Evolutionary conservation across 2,329 filamentous ascomycete species (phyloP).

Genomic region (Boeremia lycopersici): DNA sequence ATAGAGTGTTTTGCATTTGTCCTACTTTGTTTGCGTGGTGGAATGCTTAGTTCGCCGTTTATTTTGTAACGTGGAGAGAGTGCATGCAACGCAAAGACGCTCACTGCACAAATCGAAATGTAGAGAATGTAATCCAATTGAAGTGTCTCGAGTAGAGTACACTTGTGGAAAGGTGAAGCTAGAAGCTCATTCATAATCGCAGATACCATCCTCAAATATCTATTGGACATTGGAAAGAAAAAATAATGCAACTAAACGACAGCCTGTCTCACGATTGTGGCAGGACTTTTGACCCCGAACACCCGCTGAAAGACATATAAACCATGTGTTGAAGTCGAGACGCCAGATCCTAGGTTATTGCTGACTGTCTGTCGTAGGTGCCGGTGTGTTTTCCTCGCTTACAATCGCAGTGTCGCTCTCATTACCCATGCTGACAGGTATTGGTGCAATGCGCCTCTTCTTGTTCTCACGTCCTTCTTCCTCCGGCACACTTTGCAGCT

Average conservation of each 20-base stretch:
- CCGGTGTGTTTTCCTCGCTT: constrained; percentile 39
- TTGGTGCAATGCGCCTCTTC: constrained; percentile 54
- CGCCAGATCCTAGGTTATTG: background rate
- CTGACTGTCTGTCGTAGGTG: background rate
- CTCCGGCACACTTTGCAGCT: constrained; percentile 46
- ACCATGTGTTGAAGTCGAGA: background rate
- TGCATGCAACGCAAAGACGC: background rate
- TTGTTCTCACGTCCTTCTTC: constrained; percentile 48
- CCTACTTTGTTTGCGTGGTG: no score
- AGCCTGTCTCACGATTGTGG: background rate
- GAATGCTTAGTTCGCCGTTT: no score
- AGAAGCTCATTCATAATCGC: background rate
- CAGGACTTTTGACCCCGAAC: background rate
- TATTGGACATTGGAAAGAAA: background rate
- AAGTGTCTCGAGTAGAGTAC: background rate
- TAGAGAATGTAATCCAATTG: background rate
- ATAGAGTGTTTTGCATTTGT: no score
- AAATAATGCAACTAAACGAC: background rate
- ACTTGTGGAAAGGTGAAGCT: background rate
- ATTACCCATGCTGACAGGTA: constrained; percentile 43
- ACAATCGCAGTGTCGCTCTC: constrained; percentile 36
- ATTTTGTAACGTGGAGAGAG: no score
- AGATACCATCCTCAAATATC: background rate
- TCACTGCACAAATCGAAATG: background rate
- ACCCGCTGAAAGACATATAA: constrained; percentile 9